Base-by-base conservation (phyloP, 305 asterid species). In the Petunia hybrid region DNA sequence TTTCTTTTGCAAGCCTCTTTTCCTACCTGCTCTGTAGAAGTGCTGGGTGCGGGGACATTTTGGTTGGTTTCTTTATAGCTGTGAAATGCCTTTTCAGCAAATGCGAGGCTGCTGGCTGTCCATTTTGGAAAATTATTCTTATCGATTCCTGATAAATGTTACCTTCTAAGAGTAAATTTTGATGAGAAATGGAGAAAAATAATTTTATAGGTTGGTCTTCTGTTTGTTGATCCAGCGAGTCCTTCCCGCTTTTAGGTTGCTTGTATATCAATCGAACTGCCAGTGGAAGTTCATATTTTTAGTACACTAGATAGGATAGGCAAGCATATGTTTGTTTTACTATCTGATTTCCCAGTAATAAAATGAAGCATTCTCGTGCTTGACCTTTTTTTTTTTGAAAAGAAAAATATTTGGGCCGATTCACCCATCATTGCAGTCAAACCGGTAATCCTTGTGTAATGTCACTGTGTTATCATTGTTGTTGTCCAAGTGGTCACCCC, bases 391-490 rank as follows among this genome's bases (percentile, higher is more conserved):
- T 51, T 22, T 22, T 22, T 22, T 22, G 31, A 22, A 22, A 22
- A 40, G 41, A 67, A 45, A 13, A 36, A 14, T 67, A 13, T 67
- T 67, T 41, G 53, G 51, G 74, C 53, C 41, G 74, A 67, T 41
- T 35, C 74, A 14, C 55, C 38, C 13, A 40, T 67, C 74, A 67
- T 22, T 51, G 56, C 38, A 41, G 74, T 41, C 14, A 48, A 48
- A 48, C 56, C 8, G 14, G 8, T 12, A 67, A 67, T 41, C 74
- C 65, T 91, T 97, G 97, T 84, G 85, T 70, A 76, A 89, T 12
- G 98, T 67, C 36, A 51, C 56, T 22, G 41, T 45, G 9, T 67
- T n/a, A 51, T 51, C 56, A 51, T 51, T 51, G 56, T 48, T 48
- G 56, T 51, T 51, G 55, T 67, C 74, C 36, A 22, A 22, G 31